These are phyloP conservation scores for Antarctomyces pellizariae DNA, from an alignment of 495 filamentous ascomycete species.

Conservation along the genomic window DNA sequence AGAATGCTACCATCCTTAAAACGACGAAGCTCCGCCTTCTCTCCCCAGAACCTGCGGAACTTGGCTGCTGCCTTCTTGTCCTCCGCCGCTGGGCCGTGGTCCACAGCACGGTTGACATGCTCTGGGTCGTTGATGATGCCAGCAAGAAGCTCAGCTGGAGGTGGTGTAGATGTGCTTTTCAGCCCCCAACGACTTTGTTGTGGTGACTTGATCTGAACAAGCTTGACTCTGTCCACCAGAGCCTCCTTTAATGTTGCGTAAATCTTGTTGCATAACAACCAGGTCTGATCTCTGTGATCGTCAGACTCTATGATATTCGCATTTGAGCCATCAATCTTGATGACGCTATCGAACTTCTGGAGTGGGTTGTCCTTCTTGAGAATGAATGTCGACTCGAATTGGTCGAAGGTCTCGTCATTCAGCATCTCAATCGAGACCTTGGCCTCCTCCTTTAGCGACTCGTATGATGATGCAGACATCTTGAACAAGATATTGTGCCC, in stretches of 20 bases:
- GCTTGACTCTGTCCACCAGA: constrained; percentile 45
- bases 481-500: constrained; percentile 73
- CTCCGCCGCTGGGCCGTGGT: constrained; percentile 70
- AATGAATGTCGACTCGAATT: constrained; percentile 69
- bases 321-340: constrained; percentile 14
- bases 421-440: constrained; percentile 43
- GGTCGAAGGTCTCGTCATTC: constrained; percentile 47
- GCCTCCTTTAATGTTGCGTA: constrained; percentile 42
- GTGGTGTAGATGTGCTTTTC: constrained; percentile 11
- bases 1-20: constrained; percentile 53
- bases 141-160: constrained; percentile 23
- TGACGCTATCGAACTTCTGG: constrained; percentile 44
- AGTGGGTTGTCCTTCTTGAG: constrained; percentile 39
- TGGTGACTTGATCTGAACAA: constrained; percentile 32
- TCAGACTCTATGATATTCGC: constrained; percentile 5
- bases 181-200: constrained; percentile 17
- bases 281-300: constrained; percentile 14
- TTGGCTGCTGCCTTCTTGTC: constrained; percentile 40
- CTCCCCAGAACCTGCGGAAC: constrained; percentile 57
- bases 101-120: constrained; percentile 48
- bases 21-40: constrained; percentile 47
- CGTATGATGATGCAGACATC: constrained; percentile 73
- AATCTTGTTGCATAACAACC: constrained; percentile 22
- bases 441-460: constrained; percentile 44
- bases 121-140: constrained; percentile 48